Evolutionary conservation across 2,329 filamentous ascomycete species (phyloP).

Genomic region (Blastomyces emzantsi): DNA sequence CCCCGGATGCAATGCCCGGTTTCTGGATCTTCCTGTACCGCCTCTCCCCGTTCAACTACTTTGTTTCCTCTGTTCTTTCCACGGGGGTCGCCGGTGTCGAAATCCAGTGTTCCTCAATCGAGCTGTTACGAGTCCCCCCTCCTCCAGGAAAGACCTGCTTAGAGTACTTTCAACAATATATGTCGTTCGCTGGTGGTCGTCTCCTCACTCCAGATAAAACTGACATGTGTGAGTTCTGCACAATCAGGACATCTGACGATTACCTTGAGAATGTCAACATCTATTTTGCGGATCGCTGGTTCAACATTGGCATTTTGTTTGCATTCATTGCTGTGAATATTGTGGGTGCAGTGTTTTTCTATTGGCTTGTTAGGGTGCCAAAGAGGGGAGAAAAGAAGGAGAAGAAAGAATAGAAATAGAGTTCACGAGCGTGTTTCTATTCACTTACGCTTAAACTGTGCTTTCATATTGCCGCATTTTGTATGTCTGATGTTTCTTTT

Average conservation of each 20-base stretch:
- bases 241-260: constrained; percentile 37
- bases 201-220: constrained; percentile 40
- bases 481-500: constrained; percentile 1
- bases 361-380: constrained; percentile 54
- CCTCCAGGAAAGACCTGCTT: constrained; percentile 56
- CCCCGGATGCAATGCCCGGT: constrained; percentile 49
- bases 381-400: constrained; percentile 22
- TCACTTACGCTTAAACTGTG: no score
- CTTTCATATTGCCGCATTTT: not conserved
- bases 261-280: constrained; percentile 39
- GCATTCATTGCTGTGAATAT: constrained; percentile 58
- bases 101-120: constrained; percentile 28
- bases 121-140: constrained; percentile 32
- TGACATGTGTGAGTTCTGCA: constrained; percentile 43
- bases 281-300: constrained; percentile 47
- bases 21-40: constrained; percentile 77
- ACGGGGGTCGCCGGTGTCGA: constrained; percentile 26
- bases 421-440: not conserved
- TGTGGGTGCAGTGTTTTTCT: constrained; percentile 48
- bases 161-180: constrained; percentile 40
- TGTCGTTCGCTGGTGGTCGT: constrained; percentile 28
- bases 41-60: constrained; percentile 57
- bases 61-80: constrained; percentile 36
- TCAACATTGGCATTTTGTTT: constrained; percentile 63
- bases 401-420: constrained; percentile 15